Base-by-base conservation (phyloP, 2,329 filamentous ascomycete species). In the Microsporum ferrugineum region DNA sequence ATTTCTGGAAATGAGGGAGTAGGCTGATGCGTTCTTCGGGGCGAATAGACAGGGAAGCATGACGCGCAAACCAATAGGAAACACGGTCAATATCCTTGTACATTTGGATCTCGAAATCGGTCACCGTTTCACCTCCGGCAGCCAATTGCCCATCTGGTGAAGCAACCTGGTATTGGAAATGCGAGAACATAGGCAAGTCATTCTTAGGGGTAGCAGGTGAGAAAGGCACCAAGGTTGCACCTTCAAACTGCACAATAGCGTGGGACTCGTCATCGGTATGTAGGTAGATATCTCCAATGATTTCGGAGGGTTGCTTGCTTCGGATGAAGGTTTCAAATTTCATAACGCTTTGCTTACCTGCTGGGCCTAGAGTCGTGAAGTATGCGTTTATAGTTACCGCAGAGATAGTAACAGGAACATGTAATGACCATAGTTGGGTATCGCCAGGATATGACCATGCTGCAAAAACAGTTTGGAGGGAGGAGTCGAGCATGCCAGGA, bases 401-500 rank as follows among this genome's bases (percentile, higher is more conserved):
- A 12, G 23, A 14, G 45, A 51, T 51, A 14, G 23, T 31, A 31
- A 31, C 10, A 2, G 67, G 67, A 5, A 68, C 58, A 56, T 64
- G 61, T 2, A 64, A 49, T 3, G 63, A 57, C 60, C 64, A 63
- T 5, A 68, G 51, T 1, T 56, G 45, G 7, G 49, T 64, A 60
- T 69, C 67, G 1, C 63, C 63, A 2, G 66, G 66, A n/a, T 41
- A 55, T 1, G 56, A 61, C 23, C 60, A 64, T 1, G 68, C 66
- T 1, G 60, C 58, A 23, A 67, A 53, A 17, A 59, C 14, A 4
- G 61, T 60, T 47, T 68, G 67, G 41, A 69, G 57, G 1, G 63
- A 59, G 1, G 62, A 53, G 58, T 69, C 68, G 7, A 69, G 63
- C 60, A 65, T 63, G 3, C 51, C 60, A 2, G 68, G 67, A 59